phyloP scores from a whole-genome alignment of 805 yeast species.

The Hanseniaspora occidentalis region DNA sequence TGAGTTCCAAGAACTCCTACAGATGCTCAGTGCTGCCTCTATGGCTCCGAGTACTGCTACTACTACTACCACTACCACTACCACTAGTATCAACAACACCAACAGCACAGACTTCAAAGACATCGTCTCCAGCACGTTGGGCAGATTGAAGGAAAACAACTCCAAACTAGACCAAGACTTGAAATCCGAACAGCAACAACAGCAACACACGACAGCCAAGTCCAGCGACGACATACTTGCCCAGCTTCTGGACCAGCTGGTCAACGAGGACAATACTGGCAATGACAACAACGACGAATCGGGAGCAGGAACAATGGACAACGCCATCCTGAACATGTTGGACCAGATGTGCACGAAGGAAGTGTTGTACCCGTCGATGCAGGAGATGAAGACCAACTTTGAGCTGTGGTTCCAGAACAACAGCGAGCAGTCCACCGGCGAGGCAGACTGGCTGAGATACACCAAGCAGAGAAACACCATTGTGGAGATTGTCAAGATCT shows the following conservation, averaged over 20 bases:
- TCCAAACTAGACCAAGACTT: constrained; percentile 46
- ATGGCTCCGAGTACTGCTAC: constrained; percentile 7
- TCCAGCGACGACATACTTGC: constrained; percentile 37
- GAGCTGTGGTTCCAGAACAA: constrained; percentile 57
- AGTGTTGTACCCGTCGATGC: constrained; percentile 78
- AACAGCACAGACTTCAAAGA: constrained; percentile 49
- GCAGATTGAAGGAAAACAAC: constrained; percentile 69
- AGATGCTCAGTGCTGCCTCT: constrained; percentile 18
- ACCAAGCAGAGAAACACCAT: constrained; percentile 51
- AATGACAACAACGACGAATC: constrained; percentile 18
- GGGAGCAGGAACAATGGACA: constrained; percentile 35
- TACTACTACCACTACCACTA: constrained; percentile 27
- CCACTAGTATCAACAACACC: constrained; percentile 24
- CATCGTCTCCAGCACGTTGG: constrained; percentile 70
- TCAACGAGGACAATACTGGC: too few relatives aligned
- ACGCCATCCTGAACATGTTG: constrained; percentile 60
- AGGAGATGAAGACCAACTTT: constrained; percentile 62
- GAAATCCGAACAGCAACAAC: constrained; percentile 36
- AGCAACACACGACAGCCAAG: constrained; percentile 19
- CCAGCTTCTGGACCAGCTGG: constrained; percentile 55
- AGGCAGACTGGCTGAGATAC: constrained; percentile 41
- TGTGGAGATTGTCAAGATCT: constrained; percentile 45
- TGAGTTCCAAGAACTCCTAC: constrained; percentile 25
- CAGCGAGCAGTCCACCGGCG: constrained; percentile 21
- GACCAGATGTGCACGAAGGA: constrained; percentile 76